These are phyloP conservation scores for Solanum chilense DNA, from an alignment of 257 asterid species.

Conservation along the genomic window DNA sequence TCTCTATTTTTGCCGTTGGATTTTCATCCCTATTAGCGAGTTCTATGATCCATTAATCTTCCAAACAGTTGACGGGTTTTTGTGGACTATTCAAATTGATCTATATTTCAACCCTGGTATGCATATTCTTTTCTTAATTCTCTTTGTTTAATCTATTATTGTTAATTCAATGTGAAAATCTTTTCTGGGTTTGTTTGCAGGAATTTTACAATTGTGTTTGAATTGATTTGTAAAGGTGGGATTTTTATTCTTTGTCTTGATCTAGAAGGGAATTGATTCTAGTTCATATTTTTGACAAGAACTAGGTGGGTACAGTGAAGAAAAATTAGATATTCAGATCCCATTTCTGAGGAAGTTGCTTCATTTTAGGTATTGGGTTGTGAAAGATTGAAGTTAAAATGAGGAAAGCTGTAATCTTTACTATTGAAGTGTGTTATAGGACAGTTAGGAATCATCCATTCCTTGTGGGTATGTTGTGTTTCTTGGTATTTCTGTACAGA, in stretches of 20 bases:
- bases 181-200: background rate
- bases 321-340: background rate
- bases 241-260: constrained; percentile 5
- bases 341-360: background rate
- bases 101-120: constrained; percentile 1
- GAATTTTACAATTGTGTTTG: background rate
- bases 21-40: background rate
- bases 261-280: background rate
- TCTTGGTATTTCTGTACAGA: constrained; percentile 55
- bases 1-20: background rate
- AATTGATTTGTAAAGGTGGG: constrained; percentile 27
- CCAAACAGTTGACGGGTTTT: background rate
- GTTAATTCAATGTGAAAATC: background rate
- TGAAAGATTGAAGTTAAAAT: constrained; percentile 41
- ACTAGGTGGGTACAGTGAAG: background rate
- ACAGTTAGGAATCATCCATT: constrained; percentile 70
- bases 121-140: background rate
- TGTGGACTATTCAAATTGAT: background rate
- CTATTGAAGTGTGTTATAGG: constrained; percentile 36
- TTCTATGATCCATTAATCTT: background rate
- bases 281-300: background rate
- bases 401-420: constrained; percentile 37
- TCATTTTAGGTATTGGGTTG: constrained; percentile 22
- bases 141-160: background rate
- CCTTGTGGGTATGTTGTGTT: constrained; percentile 53